These are phyloP conservation scores for Hypoxylon sp. DNA, from an alignment of 2,329 filamentous ascomycete genomes.

Conservation along the genomic window DNA sequence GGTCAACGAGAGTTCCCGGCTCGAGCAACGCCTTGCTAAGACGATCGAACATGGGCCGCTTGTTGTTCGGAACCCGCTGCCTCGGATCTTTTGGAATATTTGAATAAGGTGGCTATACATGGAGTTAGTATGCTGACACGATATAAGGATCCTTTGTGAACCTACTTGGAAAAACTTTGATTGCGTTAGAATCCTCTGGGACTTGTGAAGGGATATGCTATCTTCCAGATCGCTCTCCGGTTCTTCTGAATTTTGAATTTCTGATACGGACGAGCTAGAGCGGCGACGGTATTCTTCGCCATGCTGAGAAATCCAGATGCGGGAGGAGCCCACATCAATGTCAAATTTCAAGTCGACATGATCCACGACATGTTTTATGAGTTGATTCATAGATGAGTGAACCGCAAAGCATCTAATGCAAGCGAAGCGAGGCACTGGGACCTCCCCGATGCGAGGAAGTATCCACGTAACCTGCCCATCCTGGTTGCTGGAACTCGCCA, in stretches of 20 bases:
- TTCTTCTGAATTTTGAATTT: constrained; percentile 39
- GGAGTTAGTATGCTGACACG: constrained; percentile 21
- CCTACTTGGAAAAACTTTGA: constrained; percentile 37
- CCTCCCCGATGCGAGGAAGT: constrained; percentile 55
- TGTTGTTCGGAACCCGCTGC: constrained; percentile 58
- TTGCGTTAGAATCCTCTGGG: constrained; percentile 31
- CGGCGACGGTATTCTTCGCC: constrained; percentile 41
- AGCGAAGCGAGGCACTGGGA: constrained; percentile 58
- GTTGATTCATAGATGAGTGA: constrained; percentile 57
- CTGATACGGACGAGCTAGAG: constrained; percentile 34
- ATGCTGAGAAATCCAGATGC: constrained; percentile 42
- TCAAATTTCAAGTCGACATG: constrained; percentile 57
- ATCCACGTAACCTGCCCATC: constrained; percentile 54
- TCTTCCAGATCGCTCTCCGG: constrained; percentile 41
- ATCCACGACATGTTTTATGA: constrained; percentile 59
- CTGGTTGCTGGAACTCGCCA: constrained; percentile 40
- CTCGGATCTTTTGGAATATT: constrained; percentile 44
- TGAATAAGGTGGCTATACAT: constrained; percentile 27
- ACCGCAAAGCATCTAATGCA: constrained; percentile 61
- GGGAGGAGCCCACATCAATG: constrained; percentile 46
- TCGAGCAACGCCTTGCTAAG: constrained; percentile 62
- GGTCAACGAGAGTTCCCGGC: constrained; percentile 57
- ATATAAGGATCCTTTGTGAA: not conserved
- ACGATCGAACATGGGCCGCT: constrained; percentile 64
- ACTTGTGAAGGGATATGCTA: constrained; percentile 38